Evolutionary conservation across 2,329 filamentous ascomycete species (phyloP), one percentile per base, ranked within the genome.

Genomic region (Zymoseptoria crescenta): DNA sequence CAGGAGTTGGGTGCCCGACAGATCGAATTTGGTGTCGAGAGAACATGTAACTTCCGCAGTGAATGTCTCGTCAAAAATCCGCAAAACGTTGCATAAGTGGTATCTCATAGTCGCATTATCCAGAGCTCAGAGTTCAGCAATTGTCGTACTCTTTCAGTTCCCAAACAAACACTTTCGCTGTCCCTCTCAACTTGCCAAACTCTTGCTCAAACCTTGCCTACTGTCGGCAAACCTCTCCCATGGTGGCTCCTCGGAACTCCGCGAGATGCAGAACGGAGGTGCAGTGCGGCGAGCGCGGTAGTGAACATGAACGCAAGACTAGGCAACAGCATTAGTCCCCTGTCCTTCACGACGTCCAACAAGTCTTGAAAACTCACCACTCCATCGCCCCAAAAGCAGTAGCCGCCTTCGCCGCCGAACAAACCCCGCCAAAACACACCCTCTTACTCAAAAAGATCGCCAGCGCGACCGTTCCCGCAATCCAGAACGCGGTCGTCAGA

Each of bases 401-500:
- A 1, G 82, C 84, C 3, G 86, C 86, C 74, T 88, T 83, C 8
- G 81, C 75, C 9, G 81, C 76, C 51, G 79, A 77, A 73, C 88
- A 92, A 16, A 77, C 78, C 19, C 73, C 76, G 49, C 78, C 77
- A 49, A 76, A 78, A 69, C 84, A 86, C 58, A 81, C 74, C 0
- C 83, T 76, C 16, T 82, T 79, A 56, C 82, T 82, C 59, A 91
- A 74, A 57, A 79, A 79, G 20, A 85, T 86, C 0, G 87, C 90
- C 9, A 92, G 74, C 0, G 90, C 89, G 65, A 95, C 86, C 68
- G 91, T 88, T 6, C 90, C 91, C 0, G 87, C 86, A 70, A 96
- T 94, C 91, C 91, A 96, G 78, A 95, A 95, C 58, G 95, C 80
- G 76, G 87, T 86, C 8, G 89, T 94, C 24, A 94, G 65, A 52